Conservation (phyloP, 306 rosid species). For the Trifolium repens region DNA sequence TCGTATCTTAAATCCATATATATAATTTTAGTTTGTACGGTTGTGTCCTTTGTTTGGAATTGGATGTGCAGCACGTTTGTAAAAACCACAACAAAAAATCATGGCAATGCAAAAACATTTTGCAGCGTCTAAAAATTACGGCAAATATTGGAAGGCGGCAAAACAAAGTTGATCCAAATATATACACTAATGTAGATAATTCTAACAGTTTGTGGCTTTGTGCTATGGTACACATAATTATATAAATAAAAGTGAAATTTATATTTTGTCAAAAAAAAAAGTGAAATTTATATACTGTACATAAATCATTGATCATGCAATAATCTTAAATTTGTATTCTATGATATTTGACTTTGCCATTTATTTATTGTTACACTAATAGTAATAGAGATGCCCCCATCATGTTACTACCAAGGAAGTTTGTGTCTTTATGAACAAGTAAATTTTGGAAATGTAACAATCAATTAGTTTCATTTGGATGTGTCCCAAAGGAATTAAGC, state of each 20-base stretch:
- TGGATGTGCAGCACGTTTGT: no score
- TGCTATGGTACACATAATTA: neutral
- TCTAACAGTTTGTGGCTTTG: neutral
- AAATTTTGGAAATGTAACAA: constrained; percentile 7
- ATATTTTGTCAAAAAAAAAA: no score
- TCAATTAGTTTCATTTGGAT: neutral
- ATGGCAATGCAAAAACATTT: no score
- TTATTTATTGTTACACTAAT: neutral
- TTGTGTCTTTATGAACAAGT: neutral
- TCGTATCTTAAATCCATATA: no score
- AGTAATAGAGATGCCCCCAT: neutral
- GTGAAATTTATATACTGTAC: neutral
- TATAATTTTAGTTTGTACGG: no score
- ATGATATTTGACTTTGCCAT: neutral
- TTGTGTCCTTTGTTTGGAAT: no score
- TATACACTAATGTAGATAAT: no score
- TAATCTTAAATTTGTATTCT: neutral
- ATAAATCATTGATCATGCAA: neutral
- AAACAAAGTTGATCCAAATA: no score
- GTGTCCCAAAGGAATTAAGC: neutral
- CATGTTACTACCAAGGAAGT: neutral
- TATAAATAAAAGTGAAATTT: neutral
- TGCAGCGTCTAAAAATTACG: no score
- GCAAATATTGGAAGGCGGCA: no score
- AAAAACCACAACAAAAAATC: no score